Evolutionary conservation across 1,284 basidiomycete species (phyloP).

Genomic region (Stereum hirsutum): DNA sequence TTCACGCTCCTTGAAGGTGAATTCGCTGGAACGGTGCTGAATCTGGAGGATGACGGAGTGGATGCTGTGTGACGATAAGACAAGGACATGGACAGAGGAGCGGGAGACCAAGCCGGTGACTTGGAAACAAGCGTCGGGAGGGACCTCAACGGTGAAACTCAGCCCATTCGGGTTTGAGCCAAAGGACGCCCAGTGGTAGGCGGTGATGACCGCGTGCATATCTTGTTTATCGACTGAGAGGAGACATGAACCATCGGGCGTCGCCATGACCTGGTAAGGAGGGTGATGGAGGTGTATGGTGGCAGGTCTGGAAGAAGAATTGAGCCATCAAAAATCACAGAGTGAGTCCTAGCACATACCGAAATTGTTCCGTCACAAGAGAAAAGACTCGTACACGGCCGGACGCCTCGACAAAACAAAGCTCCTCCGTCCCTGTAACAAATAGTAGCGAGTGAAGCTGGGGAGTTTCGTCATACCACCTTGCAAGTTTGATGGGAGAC

Average conservation of each 20-base stretch:
- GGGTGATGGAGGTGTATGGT: conserved; percentile 25
- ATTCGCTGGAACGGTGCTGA: conserved; percentile 44
- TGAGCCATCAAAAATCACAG: background rate
- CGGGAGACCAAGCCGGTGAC: conserved; percentile 11
- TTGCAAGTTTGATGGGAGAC: conserved; percentile 26
- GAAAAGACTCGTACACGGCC: conserved; percentile 37
- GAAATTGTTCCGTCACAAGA: conserved; percentile 37
- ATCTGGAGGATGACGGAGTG: conserved; percentile 38
- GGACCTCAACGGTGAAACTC: background rate
- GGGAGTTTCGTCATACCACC: conserved; percentile 30
- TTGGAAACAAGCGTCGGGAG: background rate
- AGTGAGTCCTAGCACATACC: conserved; percentile 22
- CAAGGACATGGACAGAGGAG: conserved; percentile 30
- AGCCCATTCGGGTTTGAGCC: background rate
- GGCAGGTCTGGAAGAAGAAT: conserved; percentile 29
- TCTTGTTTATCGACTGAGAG: background rate
- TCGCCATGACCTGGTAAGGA: conserved; percentile 33
- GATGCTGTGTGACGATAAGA: conserved; percentile 25
- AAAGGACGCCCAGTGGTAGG: background rate
- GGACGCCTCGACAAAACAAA: conserved; percentile 35
- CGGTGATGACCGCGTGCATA: background rate
- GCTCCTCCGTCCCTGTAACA: conserved; percentile 35
- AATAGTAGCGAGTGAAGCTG: conserved; percentile 28
- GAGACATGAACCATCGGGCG: conserved; percentile 1
- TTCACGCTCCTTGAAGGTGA: conserved; percentile 37